Evolutionary conservation across 75 land plant genomes (phyloP), one percentile per base, ranked within the genome.

Genomic region (Pseudotsuga menziesii): DNA sequence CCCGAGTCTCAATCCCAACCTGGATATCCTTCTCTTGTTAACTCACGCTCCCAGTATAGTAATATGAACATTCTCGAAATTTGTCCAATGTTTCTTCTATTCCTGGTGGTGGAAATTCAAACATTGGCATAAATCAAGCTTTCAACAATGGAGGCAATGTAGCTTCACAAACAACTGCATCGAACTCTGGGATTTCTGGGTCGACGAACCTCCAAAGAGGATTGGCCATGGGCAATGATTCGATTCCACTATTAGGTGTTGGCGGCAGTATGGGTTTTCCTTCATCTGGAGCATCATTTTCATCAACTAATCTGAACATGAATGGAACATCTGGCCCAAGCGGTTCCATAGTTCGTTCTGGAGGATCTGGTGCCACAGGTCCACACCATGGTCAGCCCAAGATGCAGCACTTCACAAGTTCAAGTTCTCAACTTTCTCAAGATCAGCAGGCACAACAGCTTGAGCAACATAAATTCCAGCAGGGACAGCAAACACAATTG

Each of bases 81-180:
- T 74, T 83, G 23, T 75, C 89, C 72, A 86, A 79, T 82, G 85
- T 81, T 20, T 73, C 85, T 4, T 88, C 93, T 9, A 79, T 91
- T 35, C 80, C 84, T 11, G 3, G 29, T 8, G 73, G 41, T 2
- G 32, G 32, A 19, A 25, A 17, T 22, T 25, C 26, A 23, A 36
- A 22, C 72, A 70, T 70, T 32, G 72, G 72, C 19, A 20, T 26
- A n/a, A 85, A 78, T 58, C 87, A 84, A 80, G 78, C 87, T 16
- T 61, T 76, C 25, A 76, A 35, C 25, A 81, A 77, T 73, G 56
- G 75, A 54, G 89, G 82, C 15, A 83, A 79, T 83, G 84, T 48
- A 74, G 56, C 85, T 66, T 25, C 82, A 72, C 59, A 73, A 59
- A 48, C 82, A 80, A 88, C 88, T 32, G 90, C 67, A 58, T 66